These are phyloP conservation scores for Botryosphaeria dothidea DNA, from an alignment of 2,329 filamentous ascomycete species.

Conservation along the genomic window DNA sequence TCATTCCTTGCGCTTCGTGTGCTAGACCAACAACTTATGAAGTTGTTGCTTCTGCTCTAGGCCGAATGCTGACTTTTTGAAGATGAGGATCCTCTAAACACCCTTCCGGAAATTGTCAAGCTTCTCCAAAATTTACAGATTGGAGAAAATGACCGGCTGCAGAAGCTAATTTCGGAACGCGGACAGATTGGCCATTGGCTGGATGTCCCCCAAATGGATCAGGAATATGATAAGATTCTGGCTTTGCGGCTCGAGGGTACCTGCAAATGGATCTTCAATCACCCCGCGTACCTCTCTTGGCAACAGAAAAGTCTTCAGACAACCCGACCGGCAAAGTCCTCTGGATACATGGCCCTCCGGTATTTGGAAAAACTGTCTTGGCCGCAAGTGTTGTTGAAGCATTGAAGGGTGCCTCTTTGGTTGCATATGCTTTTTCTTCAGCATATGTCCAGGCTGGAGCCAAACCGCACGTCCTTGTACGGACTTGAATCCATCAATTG, in stretches of 20 bases:
- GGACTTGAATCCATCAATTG: neutral
- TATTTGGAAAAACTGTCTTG: neutral
- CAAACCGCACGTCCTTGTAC: neutral
- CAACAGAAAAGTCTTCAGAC: too few species aligned
- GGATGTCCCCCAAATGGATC: neutral
- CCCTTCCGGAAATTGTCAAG: neutral
- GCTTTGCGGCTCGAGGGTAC: neutral
- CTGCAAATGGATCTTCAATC: neutral
- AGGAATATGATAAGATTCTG: neutral
- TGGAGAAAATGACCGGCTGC: neutral
- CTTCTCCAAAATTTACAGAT: neutral
- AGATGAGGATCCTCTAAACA: neutral
- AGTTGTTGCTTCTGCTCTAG: too few species aligned
- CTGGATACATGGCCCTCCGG: neutral
- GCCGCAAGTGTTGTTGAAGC: neutral
- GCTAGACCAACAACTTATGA: too few species aligned
- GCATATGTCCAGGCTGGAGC: neutral
- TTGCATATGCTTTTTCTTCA: neutral
- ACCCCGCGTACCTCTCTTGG: neutral
- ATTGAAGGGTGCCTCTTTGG: neutral
- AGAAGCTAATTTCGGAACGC: neutral
- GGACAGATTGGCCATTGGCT: neutral
- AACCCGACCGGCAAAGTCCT: neutral
- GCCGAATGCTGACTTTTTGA: too few species aligned
- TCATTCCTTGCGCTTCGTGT: too few species aligned